Percentiles rank a stretch among this genome's conserved stretches.
Conservation (phyloP, 176 grass and related monocot species). For the Panicum miliaceum region DNA sequence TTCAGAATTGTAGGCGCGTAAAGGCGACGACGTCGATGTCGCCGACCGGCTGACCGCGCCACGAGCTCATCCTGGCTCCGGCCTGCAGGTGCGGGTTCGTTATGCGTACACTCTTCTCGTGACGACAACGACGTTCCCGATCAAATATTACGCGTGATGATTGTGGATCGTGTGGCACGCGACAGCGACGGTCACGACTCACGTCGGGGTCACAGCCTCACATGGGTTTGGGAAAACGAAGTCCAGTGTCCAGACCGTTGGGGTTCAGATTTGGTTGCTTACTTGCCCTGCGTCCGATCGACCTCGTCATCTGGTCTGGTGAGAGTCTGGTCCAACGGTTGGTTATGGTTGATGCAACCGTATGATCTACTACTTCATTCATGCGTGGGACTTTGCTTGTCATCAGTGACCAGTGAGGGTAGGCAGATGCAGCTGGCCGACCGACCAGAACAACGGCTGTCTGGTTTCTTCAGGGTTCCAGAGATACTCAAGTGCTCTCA, state of each 20-base stretch:
- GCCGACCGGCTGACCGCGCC: not conserved
- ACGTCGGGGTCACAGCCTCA: conserved; percentile 2
- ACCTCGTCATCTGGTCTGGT: not conserved
- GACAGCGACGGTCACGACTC: conserved; percentile 24
- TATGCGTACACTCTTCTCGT: not conserved
- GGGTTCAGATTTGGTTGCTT: not conserved
- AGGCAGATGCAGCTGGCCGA: not conserved
- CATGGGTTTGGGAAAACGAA: not conserved
- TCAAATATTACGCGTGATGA: not conserved
- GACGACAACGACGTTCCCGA: not conserved
- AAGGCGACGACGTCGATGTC: conserved; percentile 31
- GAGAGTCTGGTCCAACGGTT: conserved; percentile 18
- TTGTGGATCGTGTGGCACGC: not conserved
- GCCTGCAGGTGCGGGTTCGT: not conserved
- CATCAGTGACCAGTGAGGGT: not conserved
- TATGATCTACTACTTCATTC: conserved; percentile 8
- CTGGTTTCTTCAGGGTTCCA: too few species aligned
- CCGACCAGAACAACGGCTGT: not conserved
- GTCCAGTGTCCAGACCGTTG: not conserved
- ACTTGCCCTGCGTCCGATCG: too few species aligned
- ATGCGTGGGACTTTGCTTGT: too few species aligned
- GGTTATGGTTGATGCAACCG: conserved; percentile 50
- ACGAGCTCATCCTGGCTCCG: not conserved
- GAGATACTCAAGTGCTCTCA: too few species aligned
- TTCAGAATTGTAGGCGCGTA: conserved; percentile 35